These are phyloP conservation scores for Pseudogymnoascus sp. DNA, from an alignment of 2,329 filamentous ascomycete species.

Conservation along the genomic window DNA sequence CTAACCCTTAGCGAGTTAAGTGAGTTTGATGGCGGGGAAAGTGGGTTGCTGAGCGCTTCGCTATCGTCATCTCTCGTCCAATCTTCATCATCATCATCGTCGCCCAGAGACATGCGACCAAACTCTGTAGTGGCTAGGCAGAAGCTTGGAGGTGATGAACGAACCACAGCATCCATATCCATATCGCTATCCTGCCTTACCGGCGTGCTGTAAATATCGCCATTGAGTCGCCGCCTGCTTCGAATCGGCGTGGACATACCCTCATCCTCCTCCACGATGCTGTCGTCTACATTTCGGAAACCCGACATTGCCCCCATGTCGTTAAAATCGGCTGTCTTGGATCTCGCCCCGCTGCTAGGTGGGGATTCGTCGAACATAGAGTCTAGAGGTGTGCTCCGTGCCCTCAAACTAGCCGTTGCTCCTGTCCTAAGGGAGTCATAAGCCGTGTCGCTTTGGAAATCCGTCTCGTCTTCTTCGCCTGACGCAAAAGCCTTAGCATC, in stretches of 20 bases:
- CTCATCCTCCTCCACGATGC: slow-evolving; percentile 59
- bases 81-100: slow-evolving; percentile 57
- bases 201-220: slow-evolving; percentile 13
- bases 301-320: slow-evolving; percentile 33
- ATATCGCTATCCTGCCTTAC: slow-evolving; percentile 16
- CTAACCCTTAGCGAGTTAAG: slow-evolving; percentile 47
- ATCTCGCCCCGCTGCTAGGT: slow-evolving; percentile 45
- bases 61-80: slow-evolving; percentile 53
- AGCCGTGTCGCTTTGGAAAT: slow-evolving; percentile 68
- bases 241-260: slow-evolving; percentile 42
- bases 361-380: slow-evolving; percentile 78
- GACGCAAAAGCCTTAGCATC: slow-evolving; percentile 59
- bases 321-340: slow-evolving; percentile 26
- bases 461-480: slow-evolving; percentile 69
- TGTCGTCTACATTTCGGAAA: slow-evolving; percentile 46
- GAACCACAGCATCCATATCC: slow-evolving; percentile 18
- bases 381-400: slow-evolving; percentile 64
- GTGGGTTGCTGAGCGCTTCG: slow-evolving; percentile 44
- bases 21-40: slow-evolving; percentile 51
- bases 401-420: slow-evolving; percentile 58
- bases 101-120: slow-evolving; percentile 49
- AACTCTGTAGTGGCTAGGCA: slow-evolving; percentile 33
- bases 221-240: slow-evolving; percentile 9
- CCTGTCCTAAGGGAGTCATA: slow-evolving; percentile 71
- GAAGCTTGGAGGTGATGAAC: slow-evolving; percentile 28